Conservation (phyloP, 2,329 filamentous ascomycete species). For the Exophiala phaeomuriformis region DNA sequence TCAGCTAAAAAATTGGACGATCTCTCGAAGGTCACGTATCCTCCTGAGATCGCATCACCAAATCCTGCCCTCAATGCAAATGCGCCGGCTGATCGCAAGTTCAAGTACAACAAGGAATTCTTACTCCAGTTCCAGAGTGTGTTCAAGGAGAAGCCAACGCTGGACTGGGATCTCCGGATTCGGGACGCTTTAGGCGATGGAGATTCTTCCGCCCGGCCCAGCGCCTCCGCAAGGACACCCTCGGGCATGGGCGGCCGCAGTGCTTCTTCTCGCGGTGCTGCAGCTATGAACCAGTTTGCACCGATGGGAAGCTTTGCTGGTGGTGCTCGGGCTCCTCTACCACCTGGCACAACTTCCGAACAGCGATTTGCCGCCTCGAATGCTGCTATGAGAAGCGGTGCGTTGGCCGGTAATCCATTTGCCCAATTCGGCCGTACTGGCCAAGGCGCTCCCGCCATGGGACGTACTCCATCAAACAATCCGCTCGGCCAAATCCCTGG, state of each 20-base stretch:
- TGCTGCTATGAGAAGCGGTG: conserved; percentile 39
- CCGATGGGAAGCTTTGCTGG: conserved; percentile 65
- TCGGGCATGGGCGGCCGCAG: conserved; percentile 44
- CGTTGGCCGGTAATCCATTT: conserved; percentile 47
- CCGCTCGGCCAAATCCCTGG: conserved; percentile 54
- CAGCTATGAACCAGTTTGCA: conserved; percentile 44
- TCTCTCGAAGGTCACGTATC: conserved; percentile 72
- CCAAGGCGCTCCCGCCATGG: conserved; percentile 53
- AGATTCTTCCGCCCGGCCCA: conserved; percentile 57
- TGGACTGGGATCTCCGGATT: conserved; percentile 87
- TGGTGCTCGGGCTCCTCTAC: conserved; percentile 50
- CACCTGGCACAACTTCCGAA: conserved; percentile 68
- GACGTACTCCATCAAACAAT: conserved; percentile 50
- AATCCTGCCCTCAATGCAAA: conserved; percentile 79
- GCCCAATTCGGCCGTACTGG: conserved; percentile 56
- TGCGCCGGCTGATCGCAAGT: conserved; percentile 68
- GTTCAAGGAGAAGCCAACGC: conserved; percentile 91
- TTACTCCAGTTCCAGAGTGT: conserved; percentile 92
- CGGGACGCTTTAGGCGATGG: conserved; percentile 75
- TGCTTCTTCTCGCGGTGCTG: conserved; percentile 46
- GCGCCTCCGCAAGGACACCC: conserved; percentile 48
- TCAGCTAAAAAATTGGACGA: conserved; percentile 81
- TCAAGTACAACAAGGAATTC: conserved; percentile 94
- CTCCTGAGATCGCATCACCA: conserved; percentile 73
- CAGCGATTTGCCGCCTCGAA: conserved; percentile 64